A percentile compares a stretch with the other conserved stretches of the same genome.
These are phyloP conservation scores for Colletotrichum truncatum DNA, from an alignment of 2,329 filamentous ascomycete genomes.

Conservation along the genomic window DNA sequence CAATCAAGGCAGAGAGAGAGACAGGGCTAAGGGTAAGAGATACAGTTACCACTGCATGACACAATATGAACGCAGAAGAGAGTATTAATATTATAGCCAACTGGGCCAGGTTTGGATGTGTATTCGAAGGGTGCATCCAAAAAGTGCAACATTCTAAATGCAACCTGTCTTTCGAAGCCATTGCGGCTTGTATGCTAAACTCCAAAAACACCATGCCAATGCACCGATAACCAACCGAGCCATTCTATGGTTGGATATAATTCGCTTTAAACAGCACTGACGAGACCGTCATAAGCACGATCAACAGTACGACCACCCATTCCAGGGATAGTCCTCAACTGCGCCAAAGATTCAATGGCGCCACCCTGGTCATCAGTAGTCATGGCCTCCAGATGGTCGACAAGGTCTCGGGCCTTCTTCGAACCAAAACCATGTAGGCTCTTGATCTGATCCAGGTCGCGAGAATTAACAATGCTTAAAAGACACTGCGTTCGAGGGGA, in stretches of 20 bases:
- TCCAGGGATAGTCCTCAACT: conserved; percentile 64
- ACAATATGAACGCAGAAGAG: too few relatives aligned
- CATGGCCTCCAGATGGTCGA: conserved; percentile 62
- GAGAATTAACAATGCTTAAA: conserved; percentile 77
- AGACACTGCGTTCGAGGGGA: conserved; percentile 70
- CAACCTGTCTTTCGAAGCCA: conserved; percentile 11
- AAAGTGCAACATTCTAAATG: conserved; percentile 9
- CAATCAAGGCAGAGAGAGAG: too few relatives aligned
- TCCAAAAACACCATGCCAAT: conserved; percentile 28
- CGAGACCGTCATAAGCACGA: conserved; percentile 61
- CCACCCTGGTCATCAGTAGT: conserved; percentile 50
- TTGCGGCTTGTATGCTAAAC: conserved; percentile 21
- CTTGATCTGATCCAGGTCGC: conserved; percentile 72
- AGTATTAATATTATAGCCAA: too few relatives aligned
- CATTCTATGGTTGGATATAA: conserved; percentile 8
- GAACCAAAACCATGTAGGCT: conserved; percentile 75
- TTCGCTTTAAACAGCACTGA: conserved; percentile 22
- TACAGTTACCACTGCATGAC: too few relatives aligned
- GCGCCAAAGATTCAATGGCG: conserved; percentile 56
- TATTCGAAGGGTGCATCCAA: too few relatives aligned
- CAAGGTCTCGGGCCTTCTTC: conserved; percentile 73
- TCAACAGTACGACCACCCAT: conserved; percentile 66
- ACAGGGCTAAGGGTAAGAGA: too few relatives aligned
- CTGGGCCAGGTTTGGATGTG: too few relatives aligned
- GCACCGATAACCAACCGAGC: conserved; percentile 13